Evolutionary conservation across 805 yeast genomes (phyloP).

Genomic region (Wickerhamiella occidentalis): DNA sequence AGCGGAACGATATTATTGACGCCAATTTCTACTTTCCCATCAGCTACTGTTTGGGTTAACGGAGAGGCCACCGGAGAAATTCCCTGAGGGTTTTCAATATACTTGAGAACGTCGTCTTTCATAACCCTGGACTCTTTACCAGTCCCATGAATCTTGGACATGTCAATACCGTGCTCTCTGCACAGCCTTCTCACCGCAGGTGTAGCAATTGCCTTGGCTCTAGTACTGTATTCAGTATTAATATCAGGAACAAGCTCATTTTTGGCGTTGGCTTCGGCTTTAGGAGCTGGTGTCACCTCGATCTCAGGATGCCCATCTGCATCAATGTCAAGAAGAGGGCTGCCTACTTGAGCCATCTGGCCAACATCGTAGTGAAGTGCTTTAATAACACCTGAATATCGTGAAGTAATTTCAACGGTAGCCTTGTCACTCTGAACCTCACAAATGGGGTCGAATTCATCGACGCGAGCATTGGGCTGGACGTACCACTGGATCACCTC

Average conservation of each 20-base stretch:
- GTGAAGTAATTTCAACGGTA: constrained; percentile 28
- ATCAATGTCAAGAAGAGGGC: constrained; percentile 27
- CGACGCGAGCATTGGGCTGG: constrained; percentile 27
- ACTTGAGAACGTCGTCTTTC: constrained; percentile 25
- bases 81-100: background rate
- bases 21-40: background rate
- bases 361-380: constrained; percentile 28
- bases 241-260: background rate
- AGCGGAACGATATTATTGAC: constrained; percentile 18
- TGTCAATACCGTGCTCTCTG: constrained; percentile 22
- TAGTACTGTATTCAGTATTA: background rate
- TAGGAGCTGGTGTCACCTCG: background rate
- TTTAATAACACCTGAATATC: constrained; percentile 26
- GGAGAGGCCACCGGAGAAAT: no score
- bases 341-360: constrained; percentile 28
- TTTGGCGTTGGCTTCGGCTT: background rate
- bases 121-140: constrained; percentile 28
- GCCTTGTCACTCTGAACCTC: constrained; percentile 30
- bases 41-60: no score
- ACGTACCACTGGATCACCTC: constrained; percentile 31
- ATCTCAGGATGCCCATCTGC: constrained; percentile 17
- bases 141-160: constrained; percentile 22
- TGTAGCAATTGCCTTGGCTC: constrained; percentile 22
- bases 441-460: constrained; percentile 28
- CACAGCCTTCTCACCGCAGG: constrained; percentile 28